A percentile compares a stretch with the other conserved stretches of the same genome.
Evolutionary conservation across 305 asterid species (phyloP).

Genomic region (Solanum aculeatissimum): DNA sequence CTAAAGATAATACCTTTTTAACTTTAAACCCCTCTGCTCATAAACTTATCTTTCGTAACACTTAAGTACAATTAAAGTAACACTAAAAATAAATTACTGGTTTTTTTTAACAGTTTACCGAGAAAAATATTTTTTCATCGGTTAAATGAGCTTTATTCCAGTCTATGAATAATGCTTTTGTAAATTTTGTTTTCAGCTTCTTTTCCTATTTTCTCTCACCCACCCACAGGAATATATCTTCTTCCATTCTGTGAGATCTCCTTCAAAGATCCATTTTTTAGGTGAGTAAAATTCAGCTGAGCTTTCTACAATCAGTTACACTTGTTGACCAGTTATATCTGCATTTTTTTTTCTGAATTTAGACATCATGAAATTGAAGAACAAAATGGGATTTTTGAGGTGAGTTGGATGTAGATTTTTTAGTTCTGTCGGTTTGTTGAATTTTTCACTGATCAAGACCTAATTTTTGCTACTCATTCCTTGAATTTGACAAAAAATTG

Average conservation of each 20-base stretch:
- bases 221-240: slow-evolving; percentile 15
- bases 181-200: slow-evolving; percentile 18
- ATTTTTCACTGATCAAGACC: background rate
- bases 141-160: slow-evolving; percentile 10
- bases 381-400: background rate
- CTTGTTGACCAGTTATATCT: background rate
- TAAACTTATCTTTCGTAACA: background rate
- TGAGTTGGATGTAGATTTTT: background rate
- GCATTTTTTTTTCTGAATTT: background rate
- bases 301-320: background rate
- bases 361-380: background rate
- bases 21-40: background rate
- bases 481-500: background rate
- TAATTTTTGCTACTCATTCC: background rate
- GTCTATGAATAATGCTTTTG: slow-evolving; percentile 7
- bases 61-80: background rate
- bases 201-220: slow-evolving; percentile 21
- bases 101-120: slow-evolving; percentile 7
- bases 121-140: slow-evolving; percentile 15
- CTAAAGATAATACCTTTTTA: background rate
- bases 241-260: slow-evolving; percentile 37
- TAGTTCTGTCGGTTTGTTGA: background rate
- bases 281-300: slow-evolving; percentile 22
- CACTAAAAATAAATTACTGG: background rate
- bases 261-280: slow-evolving; percentile 23